Percentiles rank a stretch among this genome's conserved stretches.
These are phyloP conservation scores for Nigrospora oryzae DNA, from an alignment of 2,329 filamentous ascomycete genomes.

Conservation along the genomic window DNA sequence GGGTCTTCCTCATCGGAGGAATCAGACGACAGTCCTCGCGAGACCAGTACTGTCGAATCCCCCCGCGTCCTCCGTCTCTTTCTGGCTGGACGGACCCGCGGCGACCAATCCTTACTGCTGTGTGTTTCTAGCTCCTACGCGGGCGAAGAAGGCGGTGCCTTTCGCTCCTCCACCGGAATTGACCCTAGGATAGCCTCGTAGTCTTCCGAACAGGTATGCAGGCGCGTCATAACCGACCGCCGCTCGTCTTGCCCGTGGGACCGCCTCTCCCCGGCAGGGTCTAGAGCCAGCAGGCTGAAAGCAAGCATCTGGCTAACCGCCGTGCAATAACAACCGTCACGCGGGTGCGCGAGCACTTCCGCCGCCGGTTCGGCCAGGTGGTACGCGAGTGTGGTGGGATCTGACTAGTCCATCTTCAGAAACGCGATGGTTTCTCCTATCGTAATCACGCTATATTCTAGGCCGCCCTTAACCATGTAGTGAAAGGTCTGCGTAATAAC, in stretches of 20 bases:
- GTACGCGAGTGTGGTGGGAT: slow-evolving; percentile 19
- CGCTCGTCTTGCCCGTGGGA: slow-evolving; percentile 11
- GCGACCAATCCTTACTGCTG: slow-evolving; percentile 10
- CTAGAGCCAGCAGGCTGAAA: slow-evolving; percentile 18
- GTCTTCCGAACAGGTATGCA: slow-evolving; percentile 13
- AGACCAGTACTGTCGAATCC: neutral
- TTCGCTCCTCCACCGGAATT: slow-evolving; percentile 9
- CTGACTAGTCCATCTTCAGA: slow-evolving; percentile 23
- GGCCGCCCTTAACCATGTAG: slow-evolving; percentile 37
- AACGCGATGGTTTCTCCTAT: slow-evolving; percentile 35
- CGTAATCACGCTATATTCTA: slow-evolving; percentile 31
- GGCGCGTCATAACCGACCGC: neutral
- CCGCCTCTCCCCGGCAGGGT: neutral
- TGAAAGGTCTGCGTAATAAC: slow-evolving; percentile 38
- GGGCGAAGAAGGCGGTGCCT: slow-evolving; percentile 4
- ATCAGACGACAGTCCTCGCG: neutral
- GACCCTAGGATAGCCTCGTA: slow-evolving; percentile 14
- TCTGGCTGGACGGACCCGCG: neutral
- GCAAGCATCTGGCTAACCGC: slow-evolving; percentile 20
- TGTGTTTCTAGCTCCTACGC: slow-evolving; percentile 11
- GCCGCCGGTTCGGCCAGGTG: slow-evolving; percentile 19
- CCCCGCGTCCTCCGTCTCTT: neutral
- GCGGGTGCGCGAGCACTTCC: slow-evolving; percentile 14
- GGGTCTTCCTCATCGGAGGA: slow-evolving; percentile 7
- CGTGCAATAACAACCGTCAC: slow-evolving; percentile 10